Conservation (phyloP, 805 yeast genomes). For the Ogataea degrootiae region DNA sequence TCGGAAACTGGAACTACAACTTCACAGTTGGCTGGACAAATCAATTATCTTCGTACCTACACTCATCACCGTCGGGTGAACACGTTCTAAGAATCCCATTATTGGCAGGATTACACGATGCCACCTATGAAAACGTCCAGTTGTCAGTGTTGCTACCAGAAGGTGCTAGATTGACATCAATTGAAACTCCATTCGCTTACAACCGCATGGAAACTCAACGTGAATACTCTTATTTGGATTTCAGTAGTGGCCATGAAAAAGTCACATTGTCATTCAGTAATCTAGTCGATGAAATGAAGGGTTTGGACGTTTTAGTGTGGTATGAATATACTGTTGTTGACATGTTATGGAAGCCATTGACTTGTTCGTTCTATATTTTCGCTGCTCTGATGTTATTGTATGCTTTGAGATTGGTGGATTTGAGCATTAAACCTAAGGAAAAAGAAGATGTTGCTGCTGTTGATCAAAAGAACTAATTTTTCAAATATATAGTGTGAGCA, state of each 20-base stretch:
- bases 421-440: constrained; percentile 22
- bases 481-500: too few species aligned
- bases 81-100: constrained; percentile 67
- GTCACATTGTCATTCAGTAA: constrained; percentile 55
- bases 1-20: constrained; percentile 95
- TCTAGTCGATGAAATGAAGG: constrained; percentile 63
- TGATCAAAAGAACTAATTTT: not conserved
- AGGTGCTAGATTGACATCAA: constrained; percentile 59
- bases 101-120: constrained; percentile 64
- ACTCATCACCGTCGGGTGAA: constrained; percentile 36
- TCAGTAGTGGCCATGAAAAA: constrained; percentile 72
- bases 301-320: constrained; percentile 50
- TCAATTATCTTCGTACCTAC: constrained; percentile 49
- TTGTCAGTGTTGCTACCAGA: constrained; percentile 79
- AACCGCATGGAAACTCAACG: constrained; percentile 28
- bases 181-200: constrained; percentile 51
- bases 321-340: constrained; percentile 55
- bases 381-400: constrained; percentile 54
- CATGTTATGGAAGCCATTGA: constrained; percentile 60
- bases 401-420: constrained; percentile 42
- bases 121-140: constrained; percentile 56
- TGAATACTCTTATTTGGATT: constrained; percentile 60
- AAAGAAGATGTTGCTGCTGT: not conserved
- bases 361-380: constrained; percentile 58
- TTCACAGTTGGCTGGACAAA: constrained; percentile 94